phyloP scores from a whole-genome alignment of 345 rosid species.

The Raphanus raphanistrum region DNA sequence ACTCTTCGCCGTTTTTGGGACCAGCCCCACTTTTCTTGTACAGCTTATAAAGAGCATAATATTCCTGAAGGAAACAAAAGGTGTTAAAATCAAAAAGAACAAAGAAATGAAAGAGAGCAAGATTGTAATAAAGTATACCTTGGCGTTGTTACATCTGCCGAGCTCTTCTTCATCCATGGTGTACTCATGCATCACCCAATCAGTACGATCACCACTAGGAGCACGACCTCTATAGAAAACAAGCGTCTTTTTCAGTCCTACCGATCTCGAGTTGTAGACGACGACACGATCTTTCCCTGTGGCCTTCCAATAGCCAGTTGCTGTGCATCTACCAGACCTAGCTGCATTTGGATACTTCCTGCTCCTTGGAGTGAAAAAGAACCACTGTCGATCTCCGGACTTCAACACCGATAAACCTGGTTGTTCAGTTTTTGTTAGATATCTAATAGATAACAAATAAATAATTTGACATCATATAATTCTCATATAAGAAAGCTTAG shows the following conservation, averaged over 20 bases:
- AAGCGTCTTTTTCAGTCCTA: constrained; percentile 79
- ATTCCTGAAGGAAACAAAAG: constrained; percentile 50
- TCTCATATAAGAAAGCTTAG: no score
- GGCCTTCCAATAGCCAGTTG: constrained; percentile 79
- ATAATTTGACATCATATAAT: no score
- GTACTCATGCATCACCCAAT: constrained; percentile 97
- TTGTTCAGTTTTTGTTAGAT: background rate
- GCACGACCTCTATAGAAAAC: constrained; percentile 80
- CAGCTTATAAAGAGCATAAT: constrained; percentile 79
- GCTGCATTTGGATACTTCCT: constrained; percentile 87
- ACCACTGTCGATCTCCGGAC: constrained; percentile 88
- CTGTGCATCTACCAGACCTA: constrained; percentile 72
- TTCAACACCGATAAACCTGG: constrained; percentile 57
- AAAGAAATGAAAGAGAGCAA: no score
- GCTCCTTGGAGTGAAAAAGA: constrained; percentile 81
- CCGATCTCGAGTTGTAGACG: constrained; percentile 52
- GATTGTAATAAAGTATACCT: no score
- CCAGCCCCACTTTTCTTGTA: constrained; percentile 90
- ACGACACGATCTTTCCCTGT: constrained; percentile 77
- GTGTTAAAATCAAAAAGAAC: no score
- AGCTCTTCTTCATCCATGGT: constrained; percentile 77
- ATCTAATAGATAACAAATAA: no score
- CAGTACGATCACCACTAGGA: constrained; percentile 70
- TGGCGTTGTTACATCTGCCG: constrained; percentile 55
- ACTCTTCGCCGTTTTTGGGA: constrained; percentile 87